Percentiles rank a stretch among this genome's conserved stretches.
These are phyloP conservation scores for Dioscorea zingiberensis DNA, from an alignment of 106 monocot species.

Conservation along the genomic window DNA sequence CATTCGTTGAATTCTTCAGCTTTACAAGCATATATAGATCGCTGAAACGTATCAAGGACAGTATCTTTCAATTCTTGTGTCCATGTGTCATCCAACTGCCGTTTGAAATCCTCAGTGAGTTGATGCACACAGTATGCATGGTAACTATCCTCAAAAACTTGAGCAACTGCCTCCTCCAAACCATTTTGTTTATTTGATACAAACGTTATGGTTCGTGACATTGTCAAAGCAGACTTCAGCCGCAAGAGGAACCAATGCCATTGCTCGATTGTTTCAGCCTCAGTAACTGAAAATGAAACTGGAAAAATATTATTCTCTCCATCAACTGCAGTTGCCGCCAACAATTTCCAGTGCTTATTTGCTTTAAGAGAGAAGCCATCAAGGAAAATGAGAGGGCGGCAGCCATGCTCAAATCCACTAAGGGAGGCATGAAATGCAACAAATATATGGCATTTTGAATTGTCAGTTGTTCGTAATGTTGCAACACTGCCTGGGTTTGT, in stretches of 20 bases:
- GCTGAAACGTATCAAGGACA: slow-evolving; percentile 40
- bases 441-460: slow-evolving; percentile 34
- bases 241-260: slow-evolving; percentile 93
- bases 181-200: slow-evolving; percentile 64
- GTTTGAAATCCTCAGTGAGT: slow-evolving; percentile 72
- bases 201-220: slow-evolving; percentile 51
- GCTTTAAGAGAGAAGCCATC: slow-evolving; percentile 9
- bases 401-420: slow-evolving; percentile 16
- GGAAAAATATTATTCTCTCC: slow-evolving; percentile 11
- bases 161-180: slow-evolving; percentile 37
- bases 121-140: slow-evolving; percentile 55
- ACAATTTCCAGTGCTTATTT: slow-evolving; percentile 15
- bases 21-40: slow-evolving; percentile 61
- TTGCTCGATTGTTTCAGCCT: slow-evolving; percentile 15
- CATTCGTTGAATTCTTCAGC: slow-evolving; percentile 72
- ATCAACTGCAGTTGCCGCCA: slow-evolving; percentile 9
- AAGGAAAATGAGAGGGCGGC: slow-evolving; percentile 15
- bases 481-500: slow-evolving; percentile 91
- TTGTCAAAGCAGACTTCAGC: slow-evolving; percentile 58
- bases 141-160: slow-evolving; percentile 54
- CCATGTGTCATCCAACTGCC: slow-evolving; percentile 61
- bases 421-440: slow-evolving; percentile 9
- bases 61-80: slow-evolving; percentile 44
- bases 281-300: slow-evolving; percentile 9
- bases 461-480: slow-evolving; percentile 45